Conservation (phyloP, 2,329 filamentous ascomycete genomes). For the Acephala macrosclerotiorum region DNA sequence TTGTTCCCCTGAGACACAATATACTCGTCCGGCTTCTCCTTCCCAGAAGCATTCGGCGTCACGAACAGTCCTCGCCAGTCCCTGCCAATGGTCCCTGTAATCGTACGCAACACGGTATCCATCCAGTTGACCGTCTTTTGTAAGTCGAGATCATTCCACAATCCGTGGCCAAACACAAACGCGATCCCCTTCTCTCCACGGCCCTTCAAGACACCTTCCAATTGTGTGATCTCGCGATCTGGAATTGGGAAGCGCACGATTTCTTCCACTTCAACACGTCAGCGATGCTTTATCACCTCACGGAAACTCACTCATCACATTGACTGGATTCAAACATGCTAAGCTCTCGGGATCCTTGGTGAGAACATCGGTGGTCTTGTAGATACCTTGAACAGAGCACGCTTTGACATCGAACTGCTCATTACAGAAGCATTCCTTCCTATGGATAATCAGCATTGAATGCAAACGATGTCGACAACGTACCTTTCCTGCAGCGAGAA, state of each 20-base stretch:
- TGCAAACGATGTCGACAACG: too few species aligned
- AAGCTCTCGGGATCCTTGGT: slow-evolving; percentile 51
- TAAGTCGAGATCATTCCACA: slow-evolving; percentile 56
- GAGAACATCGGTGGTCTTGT: slow-evolving; percentile 53
- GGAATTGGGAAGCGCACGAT: slow-evolving; percentile 54
- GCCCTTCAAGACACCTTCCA: slow-evolving; percentile 46
- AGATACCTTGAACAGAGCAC: slow-evolving; percentile 58
- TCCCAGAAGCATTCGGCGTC: slow-evolving; percentile 55
- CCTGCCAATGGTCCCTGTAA: slow-evolving; percentile 29
- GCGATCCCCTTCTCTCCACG: slow-evolving; percentile 43
- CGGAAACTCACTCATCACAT: slow-evolving; percentile 45
- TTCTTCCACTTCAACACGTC: slow-evolving; percentile 45
- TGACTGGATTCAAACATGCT: slow-evolving; percentile 48
- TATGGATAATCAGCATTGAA: slow-evolving; percentile 17
- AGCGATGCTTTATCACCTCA: slow-evolving; percentile 19
- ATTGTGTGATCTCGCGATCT: slow-evolving; percentile 48
- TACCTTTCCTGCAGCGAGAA: slow-evolving; percentile 51
- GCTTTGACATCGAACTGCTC: slow-evolving; percentile 56
- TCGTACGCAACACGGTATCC: slow-evolving; percentile 45
- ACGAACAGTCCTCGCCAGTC: slow-evolving; percentile 45
- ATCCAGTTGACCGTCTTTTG: slow-evolving; percentile 51
- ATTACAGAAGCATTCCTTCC: slow-evolving; percentile 55
- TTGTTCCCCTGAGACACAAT: slow-evolving; percentile 56
- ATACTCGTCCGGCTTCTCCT: slow-evolving; percentile 54
- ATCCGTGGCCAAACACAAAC: slow-evolving; percentile 54